phyloP scores from a whole-genome alignment of 2,329 filamentous ascomycete genomes.

The Neopestalotiopsis clavispora region DNA sequence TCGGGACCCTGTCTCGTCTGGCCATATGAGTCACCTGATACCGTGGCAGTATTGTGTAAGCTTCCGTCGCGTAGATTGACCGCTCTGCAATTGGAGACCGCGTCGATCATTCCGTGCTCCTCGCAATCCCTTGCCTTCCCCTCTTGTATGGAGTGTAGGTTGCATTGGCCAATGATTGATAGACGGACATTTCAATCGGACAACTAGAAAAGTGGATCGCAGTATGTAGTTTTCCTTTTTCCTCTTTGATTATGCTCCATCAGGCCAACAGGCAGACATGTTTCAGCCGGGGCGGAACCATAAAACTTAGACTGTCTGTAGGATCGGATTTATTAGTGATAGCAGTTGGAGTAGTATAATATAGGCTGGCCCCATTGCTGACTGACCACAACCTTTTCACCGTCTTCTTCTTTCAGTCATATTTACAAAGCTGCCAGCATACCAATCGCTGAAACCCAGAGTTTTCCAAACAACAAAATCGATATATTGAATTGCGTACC shows the following conservation, averaged over 20 bases:
- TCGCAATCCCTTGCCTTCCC: not conserved
- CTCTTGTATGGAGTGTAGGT: not conserved
- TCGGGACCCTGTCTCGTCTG: not conserved
- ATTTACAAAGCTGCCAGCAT: not conserved
- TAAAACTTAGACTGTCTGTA: not conserved
- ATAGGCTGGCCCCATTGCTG: too few relatives aligned
- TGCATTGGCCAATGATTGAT: not conserved
- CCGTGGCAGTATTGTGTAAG: not conserved
- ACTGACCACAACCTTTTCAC: too few relatives aligned
- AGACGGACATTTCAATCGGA: not conserved
- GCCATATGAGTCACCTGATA: slow-evolving; percentile 17
- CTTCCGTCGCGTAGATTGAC: not conserved
- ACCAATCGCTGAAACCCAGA: too few relatives aligned
- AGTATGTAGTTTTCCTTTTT: not conserved
- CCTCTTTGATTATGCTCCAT: not conserved
- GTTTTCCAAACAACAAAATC: too few relatives aligned
- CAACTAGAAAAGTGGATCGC: not conserved
- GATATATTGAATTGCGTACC: too few relatives aligned
- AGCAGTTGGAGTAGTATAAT: too few relatives aligned
- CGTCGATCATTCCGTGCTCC: not conserved
- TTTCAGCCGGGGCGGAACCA: not conserved
- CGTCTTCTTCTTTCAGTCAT: not conserved
- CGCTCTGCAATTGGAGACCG: not conserved
- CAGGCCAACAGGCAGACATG: not conserved
- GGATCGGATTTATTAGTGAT: not conserved